phyloP scores from a whole-genome alignment of 2,329 filamentous ascomycete genomes.

The Falciphora oryzae region DNA sequence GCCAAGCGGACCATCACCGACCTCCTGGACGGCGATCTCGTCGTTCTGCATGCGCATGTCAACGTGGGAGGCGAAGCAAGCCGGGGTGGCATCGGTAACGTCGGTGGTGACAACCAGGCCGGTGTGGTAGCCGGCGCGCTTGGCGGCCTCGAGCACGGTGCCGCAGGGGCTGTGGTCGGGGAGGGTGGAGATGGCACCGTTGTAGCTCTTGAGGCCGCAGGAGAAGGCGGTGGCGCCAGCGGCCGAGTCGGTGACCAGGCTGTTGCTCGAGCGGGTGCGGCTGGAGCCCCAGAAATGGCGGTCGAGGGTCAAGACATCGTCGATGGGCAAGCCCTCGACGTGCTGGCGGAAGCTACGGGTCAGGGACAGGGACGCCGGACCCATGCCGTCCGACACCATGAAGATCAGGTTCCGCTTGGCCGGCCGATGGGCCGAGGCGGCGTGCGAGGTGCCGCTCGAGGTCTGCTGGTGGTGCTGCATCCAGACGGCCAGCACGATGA shows the following conservation, averaged over 20 bases:
- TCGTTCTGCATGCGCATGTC: slow-evolving; percentile 76
- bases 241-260: slow-evolving; percentile 88
- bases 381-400: slow-evolving; percentile 99
- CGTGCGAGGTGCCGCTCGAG: slow-evolving; percentile 21
- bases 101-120: slow-evolving; percentile 93
- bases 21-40: slow-evolving; percentile 84
- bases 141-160: slow-evolving; percentile 88
- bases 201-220: slow-evolving; percentile 91
- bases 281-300: slow-evolving; percentile 86
- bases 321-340: slow-evolving; percentile 63
- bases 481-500: slow-evolving; percentile 74
- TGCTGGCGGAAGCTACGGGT: slow-evolving; percentile 84
- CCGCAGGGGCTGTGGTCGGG: slow-evolving; percentile 84
- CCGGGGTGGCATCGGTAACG: slow-evolving; percentile 92
- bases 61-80: slow-evolving; percentile 89
- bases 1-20: slow-evolving; percentile 82
- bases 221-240: slow-evolving; percentile 97
- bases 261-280: slow-evolving; percentile 76
- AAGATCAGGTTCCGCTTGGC: slow-evolving; percentile 93
- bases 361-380: slow-evolving; percentile 80
- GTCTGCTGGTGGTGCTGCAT: slow-evolving; percentile 64
- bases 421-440: slow-evolving; percentile 24
- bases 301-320: slow-evolving; percentile 75
- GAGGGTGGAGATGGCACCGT: slow-evolving; percentile 86
- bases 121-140: slow-evolving; percentile 84